These are phyloP conservation scores for Tritrichomonas musculus DNA, from an alignment of 208 protist species.

Conservation along the genomic window DNA sequence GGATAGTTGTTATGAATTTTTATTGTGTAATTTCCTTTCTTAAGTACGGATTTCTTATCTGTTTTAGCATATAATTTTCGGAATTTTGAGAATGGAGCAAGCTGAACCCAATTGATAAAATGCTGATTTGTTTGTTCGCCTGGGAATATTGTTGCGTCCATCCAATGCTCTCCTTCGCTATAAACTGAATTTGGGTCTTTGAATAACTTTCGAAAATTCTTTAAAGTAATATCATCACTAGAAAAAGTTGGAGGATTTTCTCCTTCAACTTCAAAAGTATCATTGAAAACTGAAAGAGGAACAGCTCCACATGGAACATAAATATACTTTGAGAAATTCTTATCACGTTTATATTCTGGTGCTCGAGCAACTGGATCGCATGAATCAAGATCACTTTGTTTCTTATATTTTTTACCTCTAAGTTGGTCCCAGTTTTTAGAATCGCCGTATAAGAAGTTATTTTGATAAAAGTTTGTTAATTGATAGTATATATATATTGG, in stretches of 20 bases:
- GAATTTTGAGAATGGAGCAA: constrained; percentile 83
- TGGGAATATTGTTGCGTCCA: not conserved
- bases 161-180: not conserved
- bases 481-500: constrained; percentile 90
- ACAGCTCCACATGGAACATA: not conserved
- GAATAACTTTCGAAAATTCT: not conserved
- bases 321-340: not conserved
- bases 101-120: constrained; percentile 93
- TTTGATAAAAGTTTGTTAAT: constrained; percentile 92
- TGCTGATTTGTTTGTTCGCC: constrained; percentile 70
- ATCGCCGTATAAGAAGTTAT: constrained; percentile 78
- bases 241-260: not conserved
- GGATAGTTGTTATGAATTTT: constrained; percentile 50
- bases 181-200: not conserved
- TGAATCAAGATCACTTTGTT: not conserved
- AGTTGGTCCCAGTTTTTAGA: constrained; percentile 29
- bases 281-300: not conserved
- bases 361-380: not conserved
- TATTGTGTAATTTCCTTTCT: not conserved
- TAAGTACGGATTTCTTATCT: constrained; percentile 49
- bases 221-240: not conserved
- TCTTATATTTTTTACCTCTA: not conserved
- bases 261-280: not conserved
- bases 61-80: constrained; percentile 89
- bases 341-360: not conserved